These are phyloP conservation scores for Acephala macrosclerotiorum DNA, from an alignment of 2,329 filamentous ascomycete species.

Conservation along the genomic window DNA sequence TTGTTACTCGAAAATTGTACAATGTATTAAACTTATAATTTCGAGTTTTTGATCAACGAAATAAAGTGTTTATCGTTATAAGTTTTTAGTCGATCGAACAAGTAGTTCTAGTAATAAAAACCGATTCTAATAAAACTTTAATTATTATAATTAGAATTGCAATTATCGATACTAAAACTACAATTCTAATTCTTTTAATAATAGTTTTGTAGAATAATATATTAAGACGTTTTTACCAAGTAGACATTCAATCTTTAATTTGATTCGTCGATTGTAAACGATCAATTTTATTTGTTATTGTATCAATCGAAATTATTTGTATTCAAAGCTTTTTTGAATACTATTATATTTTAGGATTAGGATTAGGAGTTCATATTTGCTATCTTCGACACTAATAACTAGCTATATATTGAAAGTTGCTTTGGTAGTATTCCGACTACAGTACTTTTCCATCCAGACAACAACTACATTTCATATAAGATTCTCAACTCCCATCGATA, in stretches of 20 bases:
- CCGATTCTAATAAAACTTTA: conserved; percentile 23
- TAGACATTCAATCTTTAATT: too few species aligned
- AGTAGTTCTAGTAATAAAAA: conserved; percentile 25
- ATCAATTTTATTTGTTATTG: conserved; percentile 25
- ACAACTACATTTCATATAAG: neutral
- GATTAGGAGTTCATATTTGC: conserved; percentile 1
- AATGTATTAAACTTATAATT: conserved; percentile 20
- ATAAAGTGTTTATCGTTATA: conserved; percentile 20
- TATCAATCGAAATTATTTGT: conserved; percentile 23
- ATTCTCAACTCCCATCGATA: neutral
- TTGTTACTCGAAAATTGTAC: conserved; percentile 18
- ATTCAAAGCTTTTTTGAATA: conserved; percentile 26
- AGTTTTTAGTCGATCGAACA: conserved; percentile 21
- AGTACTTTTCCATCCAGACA: neutral
- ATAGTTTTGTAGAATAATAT: conserved; percentile 24
- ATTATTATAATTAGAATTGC: conserved; percentile 20
- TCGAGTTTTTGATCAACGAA: conserved; percentile 14
- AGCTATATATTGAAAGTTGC: neutral
- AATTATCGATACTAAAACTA: conserved; percentile 26
- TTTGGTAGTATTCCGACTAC: neutral
- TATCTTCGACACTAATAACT: neutral
- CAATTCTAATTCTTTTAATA: conserved; percentile 26
- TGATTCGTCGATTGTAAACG: too few species aligned
- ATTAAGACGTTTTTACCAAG: conserved; percentile 25
- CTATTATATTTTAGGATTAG: too few species aligned